Evolutionary conservation across 257 asterid species (phyloP).

Genomic region (Primulina huaijiensis): DNA sequence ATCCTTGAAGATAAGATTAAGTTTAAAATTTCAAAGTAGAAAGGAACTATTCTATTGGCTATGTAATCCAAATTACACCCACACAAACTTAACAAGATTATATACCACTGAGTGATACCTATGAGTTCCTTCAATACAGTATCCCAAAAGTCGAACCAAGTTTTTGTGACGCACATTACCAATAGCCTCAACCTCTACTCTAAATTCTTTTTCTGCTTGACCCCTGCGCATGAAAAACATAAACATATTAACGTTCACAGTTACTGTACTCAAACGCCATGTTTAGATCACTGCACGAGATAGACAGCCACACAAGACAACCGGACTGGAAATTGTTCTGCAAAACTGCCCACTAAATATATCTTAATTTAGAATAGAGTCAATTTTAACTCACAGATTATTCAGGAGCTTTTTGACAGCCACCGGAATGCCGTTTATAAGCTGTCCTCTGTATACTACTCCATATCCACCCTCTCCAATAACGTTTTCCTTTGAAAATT

Average conservation of each 20-base stretch:
- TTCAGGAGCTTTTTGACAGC: slow-evolving; percentile 41
- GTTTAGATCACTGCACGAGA: background rate
- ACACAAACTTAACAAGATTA: background rate
- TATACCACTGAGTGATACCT: slow-evolving; percentile 20
- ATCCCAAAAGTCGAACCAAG: slow-evolving; percentile 36
- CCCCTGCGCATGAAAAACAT: slow-evolving; percentile 20
- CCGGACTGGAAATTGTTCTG: background rate
- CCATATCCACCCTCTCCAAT: slow-evolving; percentile 41
- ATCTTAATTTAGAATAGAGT: background rate
- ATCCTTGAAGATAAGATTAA: slow-evolving; percentile 24
- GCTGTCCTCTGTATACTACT: slow-evolving; percentile 30
- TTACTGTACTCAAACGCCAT: background rate
- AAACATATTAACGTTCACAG: background rate
- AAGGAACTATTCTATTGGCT: background rate
- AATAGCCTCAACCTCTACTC: slow-evolving; percentile 39
- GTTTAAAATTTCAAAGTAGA: background rate
- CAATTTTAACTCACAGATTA: slow-evolving; percentile 20
- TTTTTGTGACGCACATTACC: slow-evolving; percentile 39
- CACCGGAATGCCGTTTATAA: slow-evolving; percentile 23
- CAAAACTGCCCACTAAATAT: slow-evolving; percentile 1
- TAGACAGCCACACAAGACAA: background rate
- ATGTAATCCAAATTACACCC: background rate
- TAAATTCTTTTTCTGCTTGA: slow-evolving; percentile 38
- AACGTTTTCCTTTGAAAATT: slow-evolving; percentile 29
- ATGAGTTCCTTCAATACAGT: slow-evolving; percentile 36